Base-by-base conservation (phyloP, 1,284 basidiomycete species). In the Phylloboletellus chloephorus region DNA sequence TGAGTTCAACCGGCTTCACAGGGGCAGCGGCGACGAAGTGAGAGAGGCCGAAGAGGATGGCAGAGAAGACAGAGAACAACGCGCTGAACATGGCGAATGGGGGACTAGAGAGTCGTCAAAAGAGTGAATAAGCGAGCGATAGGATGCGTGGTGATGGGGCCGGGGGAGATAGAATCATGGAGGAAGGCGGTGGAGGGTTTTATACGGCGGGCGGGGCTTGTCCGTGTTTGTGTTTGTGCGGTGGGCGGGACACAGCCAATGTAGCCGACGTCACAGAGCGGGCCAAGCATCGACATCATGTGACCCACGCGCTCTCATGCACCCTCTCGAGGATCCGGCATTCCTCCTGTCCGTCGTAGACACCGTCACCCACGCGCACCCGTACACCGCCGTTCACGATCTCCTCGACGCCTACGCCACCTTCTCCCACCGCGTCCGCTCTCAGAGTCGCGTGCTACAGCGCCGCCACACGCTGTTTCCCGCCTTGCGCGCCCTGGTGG, bases 381-480 rank as follows among this genome's bases (percentile, higher is more conserved):
- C 62, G 3, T 48, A 44, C n/a, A 57, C 71, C n/a, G 66, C 67
- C 1, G 41, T 61, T 22, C 72, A 76, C 47, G 76, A 78, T 52
- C 59, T 81, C 41, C 55, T 69, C 20, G 78, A 82, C 50, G 76
- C 80, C 15, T 82, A 82, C 52, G 63, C 58, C 43, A 65, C 67
- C 1, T 63, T 82, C 29, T 67, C 67, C 1, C 55, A 56, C 29
- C 67, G 73, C 17, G 57, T 81, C 37, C 64, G 68, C 20, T 52
- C 59, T 3, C 60, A 68, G 15, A 53, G 58, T 7, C 41, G 48
- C 2, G 31, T 42, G 17, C 47, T 74, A 3, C 32, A 58, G 7
- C 30, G 44, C 1, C 42, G 34, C 9, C 38, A 54, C 15, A 31
- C 52, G 13, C 26, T 41, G 4, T 47, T 49, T 5, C 60, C 66